Evolutionary conservation across 768 basidiomycete species (phyloP).

Genomic region (Amanita phalloides): DNA sequence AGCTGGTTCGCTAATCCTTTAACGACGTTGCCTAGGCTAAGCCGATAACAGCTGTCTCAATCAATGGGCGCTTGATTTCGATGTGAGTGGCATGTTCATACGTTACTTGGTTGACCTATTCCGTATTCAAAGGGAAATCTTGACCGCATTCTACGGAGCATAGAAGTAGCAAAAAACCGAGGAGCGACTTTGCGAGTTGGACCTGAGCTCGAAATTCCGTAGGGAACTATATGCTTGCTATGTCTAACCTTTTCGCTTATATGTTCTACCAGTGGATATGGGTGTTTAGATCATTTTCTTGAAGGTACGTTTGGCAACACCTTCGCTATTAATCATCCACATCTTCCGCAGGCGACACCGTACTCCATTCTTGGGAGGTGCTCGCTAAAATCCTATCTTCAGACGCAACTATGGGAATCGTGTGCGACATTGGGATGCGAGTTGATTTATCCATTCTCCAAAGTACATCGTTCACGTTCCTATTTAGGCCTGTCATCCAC

Average conservation of each 20-base stretch:
- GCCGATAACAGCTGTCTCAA: slow-evolving; percentile 64
- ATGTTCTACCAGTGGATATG: slow-evolving; percentile 64
- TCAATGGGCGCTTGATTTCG: slow-evolving; percentile 96
- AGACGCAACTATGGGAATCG: slow-evolving; percentile 70
- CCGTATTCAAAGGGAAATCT: slow-evolving; percentile 64
- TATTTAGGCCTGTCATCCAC: slow-evolving; percentile 86
- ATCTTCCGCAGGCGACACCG: slow-evolving; percentile 69
- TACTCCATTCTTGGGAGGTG: slow-evolving; percentile 96
- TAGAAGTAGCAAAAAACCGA: slow-evolving; percentile 74
- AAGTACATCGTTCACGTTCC: neutral
- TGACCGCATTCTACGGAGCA: slow-evolving; percentile 83
- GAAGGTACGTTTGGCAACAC: slow-evolving; percentile 49
- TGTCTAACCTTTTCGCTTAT: neutral
- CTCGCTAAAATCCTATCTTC: slow-evolving; percentile 82
- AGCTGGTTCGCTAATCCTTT: slow-evolving; percentile 21
- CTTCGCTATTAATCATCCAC: neutral
- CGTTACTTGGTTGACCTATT: neutral
- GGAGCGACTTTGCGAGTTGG: slow-evolving; percentile 91
- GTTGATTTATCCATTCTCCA: slow-evolving; percentile 14
- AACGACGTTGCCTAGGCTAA: slow-evolving; percentile 2
- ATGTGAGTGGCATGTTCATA: slow-evolving; percentile 32
- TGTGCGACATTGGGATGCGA: slow-evolving; percentile 96
- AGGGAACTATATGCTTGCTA: slow-evolving; percentile 8
- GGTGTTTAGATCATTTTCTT: slow-evolving; percentile 94
- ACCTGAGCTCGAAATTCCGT: slow-evolving; percentile 96